phyloP scores from a whole-genome alignment of 176 grass and related monocot species.

The Cenchrus americanus region DNA sequence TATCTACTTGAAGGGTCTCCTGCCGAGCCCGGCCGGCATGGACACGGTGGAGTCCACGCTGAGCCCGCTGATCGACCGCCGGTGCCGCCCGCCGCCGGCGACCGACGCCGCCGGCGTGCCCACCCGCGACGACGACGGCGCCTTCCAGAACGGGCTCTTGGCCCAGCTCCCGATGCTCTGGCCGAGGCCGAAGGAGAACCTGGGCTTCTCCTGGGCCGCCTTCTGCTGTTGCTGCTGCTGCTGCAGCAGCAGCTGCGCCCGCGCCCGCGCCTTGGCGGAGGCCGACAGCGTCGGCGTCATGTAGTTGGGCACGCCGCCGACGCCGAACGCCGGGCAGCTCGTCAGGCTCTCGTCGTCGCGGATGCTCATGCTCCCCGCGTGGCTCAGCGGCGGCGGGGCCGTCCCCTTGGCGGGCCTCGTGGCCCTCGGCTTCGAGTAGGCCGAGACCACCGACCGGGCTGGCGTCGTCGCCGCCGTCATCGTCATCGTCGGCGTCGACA shows the following conservation, averaged over 20 bases:
- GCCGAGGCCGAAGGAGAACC: slow-evolving; percentile 69
- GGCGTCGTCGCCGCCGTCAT: slow-evolving; percentile 48
- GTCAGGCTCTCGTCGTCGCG: slow-evolving; percentile 93
- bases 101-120: slow-evolving; percentile 56
- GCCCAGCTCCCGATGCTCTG: slow-evolving; percentile 65
- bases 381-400: slow-evolving; percentile 10
- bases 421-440: slow-evolving; percentile 41
- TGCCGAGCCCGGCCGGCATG: slow-evolving; percentile 65
- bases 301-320: slow-evolving; percentile 80
- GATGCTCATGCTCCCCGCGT: slow-evolving; percentile 38
- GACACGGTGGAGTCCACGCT: slow-evolving; percentile 89
- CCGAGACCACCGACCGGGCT: slow-evolving; percentile 46
- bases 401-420: slow-evolving; percentile 13
- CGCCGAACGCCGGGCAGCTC: slow-evolving; percentile 70
- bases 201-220: slow-evolving; percentile 61
- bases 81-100: slow-evolving; percentile 55
- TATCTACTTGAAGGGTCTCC: slow-evolving; percentile 66
- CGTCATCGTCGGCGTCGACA: neutral
- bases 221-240: slow-evolving; percentile 34
- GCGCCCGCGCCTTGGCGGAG: slow-evolving; percentile 73
- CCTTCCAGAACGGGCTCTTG: slow-evolving; percentile 75
- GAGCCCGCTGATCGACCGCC: slow-evolving; percentile 62
- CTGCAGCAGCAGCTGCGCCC: slow-evolving; percentile 26
- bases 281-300: slow-evolving; percentile 91
- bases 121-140: slow-evolving; percentile 33